A percentile compares a stretch with the other conserved stretches of the same genome.
These are phyloP conservation scores for Ochetophila trinervis DNA, from an alignment of 306 rosid genomes.

Conservation along the genomic window DNA sequence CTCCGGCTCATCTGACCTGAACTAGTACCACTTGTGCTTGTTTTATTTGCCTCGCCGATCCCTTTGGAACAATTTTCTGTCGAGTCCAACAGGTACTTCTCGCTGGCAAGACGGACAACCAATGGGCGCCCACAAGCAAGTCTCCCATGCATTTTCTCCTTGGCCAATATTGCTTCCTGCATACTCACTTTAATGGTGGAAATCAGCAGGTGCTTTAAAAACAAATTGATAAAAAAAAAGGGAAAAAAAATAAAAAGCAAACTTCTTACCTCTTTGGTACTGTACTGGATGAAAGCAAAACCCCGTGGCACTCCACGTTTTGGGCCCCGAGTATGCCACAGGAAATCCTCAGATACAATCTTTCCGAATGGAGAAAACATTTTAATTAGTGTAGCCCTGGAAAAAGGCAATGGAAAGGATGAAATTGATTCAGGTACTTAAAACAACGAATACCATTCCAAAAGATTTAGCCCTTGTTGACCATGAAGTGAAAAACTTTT, in stretches of 20 bases:
- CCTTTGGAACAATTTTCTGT: slow-evolving; percentile 38
- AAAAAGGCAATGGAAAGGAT: slow-evolving; percentile 15
- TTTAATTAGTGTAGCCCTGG: slow-evolving; percentile 81
- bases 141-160: slow-evolving; percentile 96
- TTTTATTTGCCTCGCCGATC: slow-evolving; percentile 42
- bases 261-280: slow-evolving; percentile 75
- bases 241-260: no score
- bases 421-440: neutral
- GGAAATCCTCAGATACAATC: slow-evolving; percentile 75
- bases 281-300: slow-evolving; percentile 79
- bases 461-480: neutral
- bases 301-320: slow-evolving; percentile 92
- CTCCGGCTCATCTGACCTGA: slow-evolving; percentile 59
- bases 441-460: neutral
- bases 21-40: slow-evolving; percentile 37
- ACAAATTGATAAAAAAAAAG: slow-evolving; percentile 6
- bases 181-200: slow-evolving; percentile 86
- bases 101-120: slow-evolving; percentile 74
- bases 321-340: slow-evolving; percentile 87
- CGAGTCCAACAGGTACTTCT: slow-evolving; percentile 46
- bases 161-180: slow-evolving; percentile 97
- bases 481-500: no score
- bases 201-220: slow-evolving; percentile 57
- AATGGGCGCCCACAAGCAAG: slow-evolving; percentile 85
- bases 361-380: slow-evolving; percentile 91